These are phyloP conservation scores for Porphyrellus cyaneotinctus DNA, from an alignment of 768 basidiomycete genomes.

Conservation along the genomic window DNA sequence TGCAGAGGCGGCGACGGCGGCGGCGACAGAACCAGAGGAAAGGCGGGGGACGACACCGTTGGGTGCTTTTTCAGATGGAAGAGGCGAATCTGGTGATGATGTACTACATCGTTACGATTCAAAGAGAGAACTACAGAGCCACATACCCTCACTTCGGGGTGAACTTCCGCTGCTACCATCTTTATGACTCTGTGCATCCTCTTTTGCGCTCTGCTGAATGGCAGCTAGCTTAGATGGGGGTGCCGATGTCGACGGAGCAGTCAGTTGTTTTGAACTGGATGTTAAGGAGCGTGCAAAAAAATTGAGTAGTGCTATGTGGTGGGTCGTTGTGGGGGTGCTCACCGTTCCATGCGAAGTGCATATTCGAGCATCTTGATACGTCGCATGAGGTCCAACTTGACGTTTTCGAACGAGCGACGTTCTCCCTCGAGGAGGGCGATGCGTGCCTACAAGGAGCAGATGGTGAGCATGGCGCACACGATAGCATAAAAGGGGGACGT, in stretches of 20 bases:
- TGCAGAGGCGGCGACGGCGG: slow-evolving; percentile 18
- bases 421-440: slow-evolving; percentile 98
- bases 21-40: slow-evolving; percentile 45
- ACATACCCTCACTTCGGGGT: slow-evolving; percentile 76
- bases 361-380: slow-evolving; percentile 99
- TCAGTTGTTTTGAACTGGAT: slow-evolving; percentile 75
- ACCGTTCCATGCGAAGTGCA: slow-evolving; percentile 95
- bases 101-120: not conserved
- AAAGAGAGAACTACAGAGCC: not conserved
- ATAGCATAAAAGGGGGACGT: not conserved
- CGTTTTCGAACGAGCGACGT: slow-evolving; percentile 93
- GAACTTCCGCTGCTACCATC: slow-evolving; percentile 80
- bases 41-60: slow-evolving; percentile 58
- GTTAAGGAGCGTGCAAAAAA: slow-evolving; percentile 31
- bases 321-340: slow-evolving; percentile 24
- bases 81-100: slow-evolving; percentile 59
- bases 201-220: slow-evolving; percentile 63
- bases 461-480: slow-evolving; percentile 14
- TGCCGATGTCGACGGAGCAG: slow-evolving; percentile 48
- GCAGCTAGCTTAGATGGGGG: slow-evolving; percentile 64
- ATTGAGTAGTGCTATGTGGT: slow-evolving; percentile 5
- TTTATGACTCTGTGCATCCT: slow-evolving; percentile 69
- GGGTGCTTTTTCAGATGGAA: slow-evolving; percentile 62
- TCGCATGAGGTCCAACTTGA: slow-evolving; percentile 91
- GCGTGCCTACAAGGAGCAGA: slow-evolving; percentile 59